Percentiles rank a stretch among this genome's conserved stretches.
phyloP scores from a whole-genome alignment of 148 eudicot genomes.

The Vaccinium darrowii region DNA sequence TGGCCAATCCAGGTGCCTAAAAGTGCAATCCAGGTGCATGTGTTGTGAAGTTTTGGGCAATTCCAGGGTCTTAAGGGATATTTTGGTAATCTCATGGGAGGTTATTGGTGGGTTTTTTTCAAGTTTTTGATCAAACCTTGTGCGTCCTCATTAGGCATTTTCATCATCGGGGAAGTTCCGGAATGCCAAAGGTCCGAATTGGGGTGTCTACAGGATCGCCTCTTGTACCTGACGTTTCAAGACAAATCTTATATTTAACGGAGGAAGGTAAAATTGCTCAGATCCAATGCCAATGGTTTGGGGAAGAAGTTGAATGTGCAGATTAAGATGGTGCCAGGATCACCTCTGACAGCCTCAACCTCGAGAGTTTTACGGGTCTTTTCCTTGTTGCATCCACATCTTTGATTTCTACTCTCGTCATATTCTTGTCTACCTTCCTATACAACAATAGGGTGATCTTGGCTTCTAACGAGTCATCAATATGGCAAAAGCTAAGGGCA shows the following conservation, averaged over 20 bases:
- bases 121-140: too few species aligned
- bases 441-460: conserved; percentile 25
- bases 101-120: too few species aligned
- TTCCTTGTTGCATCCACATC: conserved; percentile 36
- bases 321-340: conserved; percentile 6
- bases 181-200: too few species aligned
- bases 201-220: too few species aligned
- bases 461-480: conserved; percentile 19
- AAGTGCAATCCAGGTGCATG: too few species aligned
- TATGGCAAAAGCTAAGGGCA: conserved; percentile 21
- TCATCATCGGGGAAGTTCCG: too few species aligned
- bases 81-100: too few species aligned
- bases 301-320: conserved; percentile 16
- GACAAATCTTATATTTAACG: conserved; percentile 37
- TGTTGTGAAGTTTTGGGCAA: too few species aligned
- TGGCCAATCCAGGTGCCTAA: too few species aligned
- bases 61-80: too few species aligned
- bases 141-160: too few species aligned
- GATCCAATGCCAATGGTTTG: conserved; percentile 41
- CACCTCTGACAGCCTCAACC: conserved; percentile 31
- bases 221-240: conserved; percentile 50
- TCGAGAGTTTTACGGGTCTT: conserved; percentile 40
- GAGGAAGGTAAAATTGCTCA: conserved; percentile 42
- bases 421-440: conserved; percentile 23
- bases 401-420: conserved; percentile 25